Conservation (phyloP, 306 rosid genomes). For the Trifolium pratense region DNA sequence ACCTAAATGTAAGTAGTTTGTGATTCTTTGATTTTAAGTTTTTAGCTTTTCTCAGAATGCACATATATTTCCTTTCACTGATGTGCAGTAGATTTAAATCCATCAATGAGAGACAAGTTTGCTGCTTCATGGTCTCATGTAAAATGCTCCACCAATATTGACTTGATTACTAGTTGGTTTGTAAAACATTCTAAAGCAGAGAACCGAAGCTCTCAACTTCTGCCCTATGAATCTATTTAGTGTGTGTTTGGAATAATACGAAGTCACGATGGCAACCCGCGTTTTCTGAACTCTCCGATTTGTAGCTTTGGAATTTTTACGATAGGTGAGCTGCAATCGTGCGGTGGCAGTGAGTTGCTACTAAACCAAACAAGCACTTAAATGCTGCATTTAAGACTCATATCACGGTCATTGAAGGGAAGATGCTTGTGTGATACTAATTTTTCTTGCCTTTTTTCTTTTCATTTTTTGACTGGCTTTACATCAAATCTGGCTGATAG, state of each 20-base stretch:
- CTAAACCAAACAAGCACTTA: too few species aligned
- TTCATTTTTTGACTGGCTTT: not conserved
- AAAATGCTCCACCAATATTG: constrained; percentile 69
- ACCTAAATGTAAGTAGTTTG: not conserved
- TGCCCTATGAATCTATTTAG: not conserved
- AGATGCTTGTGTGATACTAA: not conserved
- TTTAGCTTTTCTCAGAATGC: not conserved
- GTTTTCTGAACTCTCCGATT: too few species aligned
- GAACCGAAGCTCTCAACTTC: constrained; percentile 49
- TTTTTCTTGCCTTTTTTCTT: not conserved
- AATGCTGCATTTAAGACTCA: too few species aligned
- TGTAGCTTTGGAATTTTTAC: too few species aligned
- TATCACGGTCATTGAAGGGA: too few species aligned
- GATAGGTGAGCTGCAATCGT: too few species aligned
- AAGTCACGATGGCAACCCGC: too few species aligned
- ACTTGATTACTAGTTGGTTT: constrained; percentile 66
- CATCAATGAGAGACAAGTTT: constrained; percentile 54
- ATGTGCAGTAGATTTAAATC: constrained; percentile 69
- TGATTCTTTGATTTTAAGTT: not conserved
- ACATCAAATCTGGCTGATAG: not conserved
- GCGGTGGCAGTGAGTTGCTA: too few species aligned
- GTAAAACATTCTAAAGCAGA: constrained; percentile 71
- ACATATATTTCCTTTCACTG: not conserved
- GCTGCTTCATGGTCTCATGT: constrained; percentile 80
- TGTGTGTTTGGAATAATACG: too few species aligned